A percentile compares a stretch with the other conserved stretches of the same genome.
Evolutionary conservation across 805 yeast genomes (phyloP).

Genomic region (Ogataea methanolica): DNA sequence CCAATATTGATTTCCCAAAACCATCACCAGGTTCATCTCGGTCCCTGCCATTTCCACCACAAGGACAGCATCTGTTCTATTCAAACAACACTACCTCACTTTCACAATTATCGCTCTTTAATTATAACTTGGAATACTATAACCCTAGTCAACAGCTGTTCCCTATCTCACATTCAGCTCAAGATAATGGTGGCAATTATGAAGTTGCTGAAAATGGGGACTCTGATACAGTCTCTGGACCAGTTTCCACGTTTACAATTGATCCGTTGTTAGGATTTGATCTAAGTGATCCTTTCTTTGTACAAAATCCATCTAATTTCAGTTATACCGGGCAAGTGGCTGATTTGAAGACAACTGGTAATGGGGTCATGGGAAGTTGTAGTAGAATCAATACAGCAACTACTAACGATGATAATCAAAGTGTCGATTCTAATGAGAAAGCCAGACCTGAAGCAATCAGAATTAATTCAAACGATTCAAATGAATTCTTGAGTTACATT

Average conservation of each 20-base stretch:
- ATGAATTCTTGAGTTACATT: conserved; percentile 13
- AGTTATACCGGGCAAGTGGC: conserved; percentile 27
- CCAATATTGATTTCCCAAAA: background rate
- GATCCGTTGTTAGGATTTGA: conserved; percentile 38
- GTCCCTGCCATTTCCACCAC: background rate
- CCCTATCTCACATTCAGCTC: conserved; percentile 13
- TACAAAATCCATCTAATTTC: conserved; percentile 44
- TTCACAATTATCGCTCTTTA: conserved; percentile 16
- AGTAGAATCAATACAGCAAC: background rate
- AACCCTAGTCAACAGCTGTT: conserved; percentile 18
- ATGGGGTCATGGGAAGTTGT: background rate
- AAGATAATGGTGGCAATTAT: conserved; percentile 4
- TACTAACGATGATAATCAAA: background rate
- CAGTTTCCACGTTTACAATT: conserved; percentile 12
- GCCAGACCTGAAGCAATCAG: conserved; percentile 11
- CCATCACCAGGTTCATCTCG: background rate
- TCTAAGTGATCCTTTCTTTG: conserved; percentile 47
- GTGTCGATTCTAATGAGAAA: background rate
- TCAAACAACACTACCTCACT: conserved; percentile 12
- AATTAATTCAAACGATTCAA: conserved; percentile 18
- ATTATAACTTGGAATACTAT: conserved; percentile 21
- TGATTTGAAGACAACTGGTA: conserved; percentile 8
- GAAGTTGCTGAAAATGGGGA: conserved; percentile 3
- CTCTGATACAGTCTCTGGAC: conserved; percentile 5
- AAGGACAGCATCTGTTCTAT: conserved; percentile 2